Evolutionary conservation across 495 filamentous ascomycete species (phyloP), one percentile per base, ranked within the genome.

Genomic region (Aspergillus kassunensis): DNA sequence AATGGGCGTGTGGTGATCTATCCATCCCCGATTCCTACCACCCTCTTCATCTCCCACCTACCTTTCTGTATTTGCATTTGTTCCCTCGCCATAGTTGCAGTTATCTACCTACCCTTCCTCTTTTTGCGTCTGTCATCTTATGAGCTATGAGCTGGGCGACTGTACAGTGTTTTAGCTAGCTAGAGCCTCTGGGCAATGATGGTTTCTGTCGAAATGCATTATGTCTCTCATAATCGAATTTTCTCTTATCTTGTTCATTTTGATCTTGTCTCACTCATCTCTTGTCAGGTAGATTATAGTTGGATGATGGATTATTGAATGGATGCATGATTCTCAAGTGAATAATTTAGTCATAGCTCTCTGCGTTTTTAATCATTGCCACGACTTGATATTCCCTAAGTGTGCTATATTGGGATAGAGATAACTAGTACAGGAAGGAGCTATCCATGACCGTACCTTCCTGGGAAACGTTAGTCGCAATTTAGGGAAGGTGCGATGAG

Each of bases 181-280:
- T 59, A 43, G 40, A 40, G 52, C 56, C 51, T 51, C 48, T 54
- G 39, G 30, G 30, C 19, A 53, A 33, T 57, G 24, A 61, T 51
- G 58, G 42, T 46, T 49, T 57, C 40, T 39, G 30, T 36, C 30
- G 45, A 56, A 51, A 60, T 54, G 52, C 52, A 55, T 59, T 49
- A 52, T 59, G 52, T 56, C 45, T 39, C 45, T 40, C 39, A 42
- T 59, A 59, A 48, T 48, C 45, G 57, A 57, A 53, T 20, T 48
- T 52, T 44, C 33, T 41, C 18, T 51, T 18, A 15, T 33, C 19
- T 24, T 6, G 18, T 20, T 39, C 20, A 11, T 13, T 30, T 29
- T 45, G n/a, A 19, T 37, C n/a, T n/a, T n/a, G n/a, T n/a, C n/a
- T n/a, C n/a, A n/a, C n/a, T n/a, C n/a, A n/a, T n/a, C 27, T 54